These are phyloP conservation scores for Flaveria floridana DNA, from an alignment of 140 eudicot species.

Conservation along the genomic window DNA sequence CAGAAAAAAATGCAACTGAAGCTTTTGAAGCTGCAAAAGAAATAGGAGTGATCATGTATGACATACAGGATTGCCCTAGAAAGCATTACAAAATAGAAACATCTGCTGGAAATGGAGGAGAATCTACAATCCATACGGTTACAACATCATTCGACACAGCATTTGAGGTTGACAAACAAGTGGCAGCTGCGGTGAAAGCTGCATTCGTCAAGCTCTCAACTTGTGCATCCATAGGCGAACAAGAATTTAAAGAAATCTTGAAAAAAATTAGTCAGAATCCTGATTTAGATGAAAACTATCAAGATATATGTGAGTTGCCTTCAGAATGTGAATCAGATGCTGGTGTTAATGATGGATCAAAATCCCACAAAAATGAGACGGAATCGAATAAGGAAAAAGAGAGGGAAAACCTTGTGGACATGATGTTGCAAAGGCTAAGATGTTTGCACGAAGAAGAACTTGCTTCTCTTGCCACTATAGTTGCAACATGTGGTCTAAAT, in stretches of 20 bases:
- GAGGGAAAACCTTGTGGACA: slow-evolving; percentile 48
- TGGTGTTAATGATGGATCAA: slow-evolving; percentile 43
- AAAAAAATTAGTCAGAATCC: slow-evolving; percentile 77
- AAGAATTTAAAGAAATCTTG: slow-evolving; percentile 67
- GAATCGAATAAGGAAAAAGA: slow-evolving; percentile 30
- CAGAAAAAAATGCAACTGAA: slow-evolving; percentile 65
- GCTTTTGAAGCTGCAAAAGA: slow-evolving; percentile 87
- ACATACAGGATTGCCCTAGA: slow-evolving; percentile 52
- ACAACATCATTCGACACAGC: slow-evolving; percentile 86
- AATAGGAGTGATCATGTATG: slow-evolving; percentile 85
- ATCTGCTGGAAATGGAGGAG: slow-evolving; percentile 48
- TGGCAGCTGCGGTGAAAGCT: slow-evolving; percentile 85
- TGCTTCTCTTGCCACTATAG: slow-evolving; percentile 82
- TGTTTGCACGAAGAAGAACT: slow-evolving; percentile 79
- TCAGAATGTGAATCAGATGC: slow-evolving; percentile 69
- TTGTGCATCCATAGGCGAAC: slow-evolving; percentile 58
- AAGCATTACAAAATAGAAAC: slow-evolving; percentile 61
- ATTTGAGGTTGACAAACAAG: slow-evolving; percentile 94
- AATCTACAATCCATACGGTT: slow-evolving; percentile 59
- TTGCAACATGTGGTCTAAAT: slow-evolving; percentile 88
- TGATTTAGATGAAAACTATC: slow-evolving; percentile 46
- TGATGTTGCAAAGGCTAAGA: slow-evolving; percentile 75
- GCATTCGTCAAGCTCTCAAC: slow-evolving; percentile 75
- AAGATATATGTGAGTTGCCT: slow-evolving; percentile 40
- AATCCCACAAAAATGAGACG: slow-evolving; percentile 25